Percentiles rank a stretch among this genome's conserved stretches.
phyloP scores from a whole-genome alignment of 164 flowering plant species.

The Annona squamosa region DNA sequence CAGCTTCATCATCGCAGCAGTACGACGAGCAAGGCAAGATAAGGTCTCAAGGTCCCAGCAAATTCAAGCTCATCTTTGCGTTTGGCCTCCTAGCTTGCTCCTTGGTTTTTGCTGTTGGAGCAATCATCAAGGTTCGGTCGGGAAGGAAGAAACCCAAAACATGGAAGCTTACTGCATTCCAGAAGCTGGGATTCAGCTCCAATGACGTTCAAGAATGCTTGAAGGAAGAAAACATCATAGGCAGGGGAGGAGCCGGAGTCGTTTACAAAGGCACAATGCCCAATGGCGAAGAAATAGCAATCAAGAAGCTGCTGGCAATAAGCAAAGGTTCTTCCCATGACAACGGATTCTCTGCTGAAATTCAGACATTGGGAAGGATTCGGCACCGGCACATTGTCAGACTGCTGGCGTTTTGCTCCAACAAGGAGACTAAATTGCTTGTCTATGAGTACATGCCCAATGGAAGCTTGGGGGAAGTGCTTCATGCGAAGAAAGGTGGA shows the following conservation, averaged over 20 bases:
- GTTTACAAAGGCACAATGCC: conserved; percentile 58
- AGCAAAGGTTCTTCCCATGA: conserved; percentile 60
- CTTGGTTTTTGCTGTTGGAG: conserved; percentile 34
- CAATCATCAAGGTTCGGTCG: conserved; percentile 40
- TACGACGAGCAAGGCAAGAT: conserved; percentile 9
- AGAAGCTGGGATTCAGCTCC: conserved; percentile 45
- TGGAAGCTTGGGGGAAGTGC: conserved; percentile 69
- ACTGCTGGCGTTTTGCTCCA: conserved; percentile 52
- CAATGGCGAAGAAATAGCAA: conserved; percentile 56
- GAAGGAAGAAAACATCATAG: conserved; percentile 57
- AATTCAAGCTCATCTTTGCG: conserved; percentile 51
- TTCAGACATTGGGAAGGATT: conserved; percentile 55
- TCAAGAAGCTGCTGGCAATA: conserved; percentile 49
- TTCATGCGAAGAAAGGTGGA: conserved; percentile 64
- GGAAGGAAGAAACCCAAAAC: conserved; percentile 19
- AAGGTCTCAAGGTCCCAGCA: conserved; percentile 29
- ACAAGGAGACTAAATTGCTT: conserved; percentile 55
- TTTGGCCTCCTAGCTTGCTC: conserved; percentile 48
- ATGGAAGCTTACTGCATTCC: conserved; percentile 74
- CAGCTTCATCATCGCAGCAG: conserved; percentile 20
- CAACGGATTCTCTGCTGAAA: conserved; percentile 59
- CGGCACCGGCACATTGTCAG: conserved; percentile 67
- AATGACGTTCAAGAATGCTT: conserved; percentile 54
- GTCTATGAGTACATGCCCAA: conserved; percentile 82
- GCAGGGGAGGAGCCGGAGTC: conserved; percentile 78